These are phyloP conservation scores for Pelagomonas calceolata DNA, from an alignment of 108 stramenopile genomes.

Conservation along the genomic window DNA sequence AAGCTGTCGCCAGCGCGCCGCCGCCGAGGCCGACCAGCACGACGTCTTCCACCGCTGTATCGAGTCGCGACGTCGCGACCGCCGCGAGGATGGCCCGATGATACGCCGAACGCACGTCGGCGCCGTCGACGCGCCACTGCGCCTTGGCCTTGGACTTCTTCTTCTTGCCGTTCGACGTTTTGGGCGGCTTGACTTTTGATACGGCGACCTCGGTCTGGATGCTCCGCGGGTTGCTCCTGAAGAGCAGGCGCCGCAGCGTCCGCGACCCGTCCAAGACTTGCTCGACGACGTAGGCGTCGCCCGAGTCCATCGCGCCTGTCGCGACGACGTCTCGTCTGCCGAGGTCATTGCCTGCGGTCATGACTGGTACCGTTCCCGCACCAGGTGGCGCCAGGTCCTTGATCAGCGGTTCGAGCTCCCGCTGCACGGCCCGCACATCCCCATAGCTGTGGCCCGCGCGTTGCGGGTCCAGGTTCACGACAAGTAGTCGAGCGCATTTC, in stretches of 20 bases:
- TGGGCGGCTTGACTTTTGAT: background rate
- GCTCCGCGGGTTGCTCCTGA: background rate
- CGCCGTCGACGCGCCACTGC: background rate
- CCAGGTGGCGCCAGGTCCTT: background rate
- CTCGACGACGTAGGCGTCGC: background rate
- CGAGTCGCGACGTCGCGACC: no score
- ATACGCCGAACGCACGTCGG: background rate
- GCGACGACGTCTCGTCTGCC: background rate
- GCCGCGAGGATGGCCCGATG: background rate
- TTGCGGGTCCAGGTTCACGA: background rate
- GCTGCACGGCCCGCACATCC: background rate
- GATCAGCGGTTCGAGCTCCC: background rate
- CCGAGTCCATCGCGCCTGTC: background rate
- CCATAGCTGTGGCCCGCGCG: background rate
- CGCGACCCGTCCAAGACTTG: background rate
- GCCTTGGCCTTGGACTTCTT: background rate
- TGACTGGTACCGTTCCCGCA: background rate
- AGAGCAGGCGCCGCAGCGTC: background rate
- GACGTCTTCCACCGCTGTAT: background rate
- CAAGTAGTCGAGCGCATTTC: background rate
- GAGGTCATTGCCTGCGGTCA: background rate
- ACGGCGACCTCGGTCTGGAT: background rate
- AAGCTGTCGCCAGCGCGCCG: slow-evolving; percentile 24
- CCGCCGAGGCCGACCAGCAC: slow-evolving; percentile 28
- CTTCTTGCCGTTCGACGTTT: background rate